Percentiles rank a stretch among this genome's conserved stretches.
These are phyloP conservation scores for Suillus placidus DNA, from an alignment of 768 basidiomycete genomes.

Conservation along the genomic window DNA sequence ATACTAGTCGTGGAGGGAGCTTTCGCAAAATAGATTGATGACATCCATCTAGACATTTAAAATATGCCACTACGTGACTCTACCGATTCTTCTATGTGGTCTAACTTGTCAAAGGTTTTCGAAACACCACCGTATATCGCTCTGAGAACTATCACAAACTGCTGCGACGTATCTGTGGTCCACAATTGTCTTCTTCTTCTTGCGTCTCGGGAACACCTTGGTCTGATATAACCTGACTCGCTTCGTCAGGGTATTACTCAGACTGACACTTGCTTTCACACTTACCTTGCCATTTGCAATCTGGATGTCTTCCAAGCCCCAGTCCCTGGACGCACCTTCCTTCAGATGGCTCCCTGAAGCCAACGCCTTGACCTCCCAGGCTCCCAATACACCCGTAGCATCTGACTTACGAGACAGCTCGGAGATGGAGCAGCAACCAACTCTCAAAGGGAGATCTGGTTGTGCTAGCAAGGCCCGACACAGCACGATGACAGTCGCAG, in stretches of 20 bases:
- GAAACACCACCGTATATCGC: neutral
- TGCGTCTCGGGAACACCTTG: conserved; percentile 71
- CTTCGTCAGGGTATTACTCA: conserved; percentile 8
- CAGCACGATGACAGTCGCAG: conserved; percentile 73
- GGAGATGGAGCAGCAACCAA: conserved; percentile 78
- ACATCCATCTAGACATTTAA: neutral
- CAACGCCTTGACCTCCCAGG: conserved; percentile 50
- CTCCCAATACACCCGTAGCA: conserved; percentile 35
- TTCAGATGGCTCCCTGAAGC: conserved; percentile 62
- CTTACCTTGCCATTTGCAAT: conserved; percentile 63
- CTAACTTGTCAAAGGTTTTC: conserved; percentile 1
- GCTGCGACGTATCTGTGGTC: conserved; percentile 44
- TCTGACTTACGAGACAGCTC: conserved; percentile 46
- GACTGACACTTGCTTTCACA: conserved; percentile 4
- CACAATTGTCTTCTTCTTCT: conserved; percentile 59
- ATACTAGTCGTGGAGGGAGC: neutral
- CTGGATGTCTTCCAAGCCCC: conserved; percentile 80
- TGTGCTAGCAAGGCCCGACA: conserved; percentile 60
- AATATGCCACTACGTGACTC: conserved; percentile 1
- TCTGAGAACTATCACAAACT: conserved; percentile 18
- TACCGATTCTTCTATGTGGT: neutral
- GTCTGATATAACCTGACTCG: conserved; percentile 66
- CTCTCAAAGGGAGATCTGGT: conserved; percentile 52
- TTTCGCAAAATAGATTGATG: conserved; percentile 5
- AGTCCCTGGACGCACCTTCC: conserved; percentile 64